Evolutionary conservation across 805 yeast species (phyloP), one percentile per base, ranked within the genome.

Genomic region (Zygosaccharomyces gambellarensis): DNA sequence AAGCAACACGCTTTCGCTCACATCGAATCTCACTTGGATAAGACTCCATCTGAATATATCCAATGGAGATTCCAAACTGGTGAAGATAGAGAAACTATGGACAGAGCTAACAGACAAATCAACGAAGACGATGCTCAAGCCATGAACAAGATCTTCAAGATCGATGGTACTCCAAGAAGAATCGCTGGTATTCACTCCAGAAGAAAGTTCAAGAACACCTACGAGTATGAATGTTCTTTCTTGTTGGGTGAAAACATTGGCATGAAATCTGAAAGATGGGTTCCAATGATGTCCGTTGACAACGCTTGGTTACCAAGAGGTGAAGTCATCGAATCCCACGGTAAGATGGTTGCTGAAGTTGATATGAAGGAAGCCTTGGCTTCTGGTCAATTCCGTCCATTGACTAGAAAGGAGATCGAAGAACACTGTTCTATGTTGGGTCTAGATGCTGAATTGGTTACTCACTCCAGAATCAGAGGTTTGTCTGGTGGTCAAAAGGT

Each of bases 1-100:
- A 94, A 94, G 82, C 99, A 94, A 81, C 99, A 95, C 77, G 99
- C 99, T 76, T 94, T 94, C 73, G 98, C 98, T 61, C 99, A 94
- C 78, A 92, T 94, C 71, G 99, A 95, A 78, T 83, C 87, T 73
- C 99, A 94, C 75, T 83, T 92, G 75, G 99, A 94, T 84, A 88
- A 87, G 84, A 94, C 99, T 71, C 99, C 99, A 72, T 90, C 97
- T 70, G 99, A 94, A 82, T 94, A 94, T 82, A 94, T 94, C 68
- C 99, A 94, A 82, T 94, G 99, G 99, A 94, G 99, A 86, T 94
- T 92, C 97, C 99, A 94, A 82, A 94, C 99, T 73, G 99, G 99
- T 90, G 99, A 94, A 82, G 99, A 94, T 79, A 90, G 99, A 82
- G 99, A 94, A 83, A 94, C 99, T 78, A 94, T 94, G 99, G 99